A percentile compares a stretch with the other conserved stretches of the same genome.
phyloP scores from a whole-genome alignment of 306 rosid species.

The Rubus idaeus region DNA sequence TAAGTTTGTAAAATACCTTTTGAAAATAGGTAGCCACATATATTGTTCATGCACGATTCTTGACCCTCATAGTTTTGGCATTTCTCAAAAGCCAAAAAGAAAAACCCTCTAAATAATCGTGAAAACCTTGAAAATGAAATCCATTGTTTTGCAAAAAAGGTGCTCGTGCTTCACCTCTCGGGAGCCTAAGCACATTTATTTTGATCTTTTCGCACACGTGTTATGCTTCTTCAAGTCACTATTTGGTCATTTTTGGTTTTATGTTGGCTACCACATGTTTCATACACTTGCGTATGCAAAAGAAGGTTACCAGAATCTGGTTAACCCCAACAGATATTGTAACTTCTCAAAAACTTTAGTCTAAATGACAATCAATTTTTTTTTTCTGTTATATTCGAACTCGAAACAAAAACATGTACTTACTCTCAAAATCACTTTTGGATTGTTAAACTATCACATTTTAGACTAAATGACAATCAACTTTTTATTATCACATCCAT shows the following conservation, averaged over 20 bases:
- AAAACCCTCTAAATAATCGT: background rate
- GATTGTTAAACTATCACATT: background rate
- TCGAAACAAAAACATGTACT: background rate
- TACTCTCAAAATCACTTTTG: background rate
- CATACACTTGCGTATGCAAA: background rate
- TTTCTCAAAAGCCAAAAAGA: background rate
- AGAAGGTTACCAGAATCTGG: background rate
- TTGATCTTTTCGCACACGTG: background rate
- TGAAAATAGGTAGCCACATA: background rate
- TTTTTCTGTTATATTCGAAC: background rate
- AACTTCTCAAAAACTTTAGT: background rate
- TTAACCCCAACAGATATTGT: background rate
- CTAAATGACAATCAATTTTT: background rate
- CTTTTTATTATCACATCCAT: background rate
- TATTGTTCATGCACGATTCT: background rate
- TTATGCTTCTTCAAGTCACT: background rate
- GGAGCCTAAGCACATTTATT: constrained; percentile 5
- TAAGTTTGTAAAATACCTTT: background rate
- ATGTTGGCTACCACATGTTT: background rate
- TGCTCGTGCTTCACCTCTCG: constrained; percentile 11
- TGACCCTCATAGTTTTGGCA: background rate
- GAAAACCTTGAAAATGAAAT: background rate
- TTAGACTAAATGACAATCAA: background rate
- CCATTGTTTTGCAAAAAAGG: background rate
- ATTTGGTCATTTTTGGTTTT: background rate